Evolutionary conservation across 805 yeast genomes (phyloP).

Genomic region (Schwanniomyces vanrijiae): DNA sequence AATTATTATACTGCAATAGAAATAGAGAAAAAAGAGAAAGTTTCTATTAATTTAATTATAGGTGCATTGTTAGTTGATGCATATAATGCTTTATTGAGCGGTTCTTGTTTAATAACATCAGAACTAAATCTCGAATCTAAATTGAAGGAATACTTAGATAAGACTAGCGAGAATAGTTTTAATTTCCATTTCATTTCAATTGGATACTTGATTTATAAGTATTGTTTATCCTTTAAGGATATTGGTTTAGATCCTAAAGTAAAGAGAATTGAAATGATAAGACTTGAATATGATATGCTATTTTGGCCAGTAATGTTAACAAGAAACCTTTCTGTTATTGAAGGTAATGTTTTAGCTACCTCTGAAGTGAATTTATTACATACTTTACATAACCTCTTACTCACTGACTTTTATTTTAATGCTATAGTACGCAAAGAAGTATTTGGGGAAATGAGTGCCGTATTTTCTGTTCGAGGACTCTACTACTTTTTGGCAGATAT

Average conservation of each 20-base stretch:
- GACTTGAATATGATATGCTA: constrained; percentile 21
- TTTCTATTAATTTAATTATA: constrained; percentile 11
- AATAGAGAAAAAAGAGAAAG: neutral
- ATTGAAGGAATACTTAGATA: too few relatives aligned
- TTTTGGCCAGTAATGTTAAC: constrained; percentile 21
- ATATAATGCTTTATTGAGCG: constrained; percentile 12
- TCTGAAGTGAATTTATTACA: constrained; percentile 19
- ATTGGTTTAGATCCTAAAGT: neutral
- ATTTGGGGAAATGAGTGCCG: constrained; percentile 13
- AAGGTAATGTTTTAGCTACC: constrained; percentile 16
- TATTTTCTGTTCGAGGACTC: constrained; percentile 20
- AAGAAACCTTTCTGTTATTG: constrained; percentile 16
- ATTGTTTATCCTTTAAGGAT: constrained; percentile 12
- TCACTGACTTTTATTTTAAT: constrained; percentile 14
- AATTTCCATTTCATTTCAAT: constrained; percentile 15
- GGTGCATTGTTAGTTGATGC: constrained; percentile 20
- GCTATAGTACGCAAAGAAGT: constrained; percentile 7
- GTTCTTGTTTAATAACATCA: constrained; percentile 7
- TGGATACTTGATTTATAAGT: constrained; percentile 14
- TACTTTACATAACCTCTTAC: constrained; percentile 18
- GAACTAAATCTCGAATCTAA: too few relatives aligned
- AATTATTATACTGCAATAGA: constrained; percentile 4
- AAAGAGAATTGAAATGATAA: constrained; percentile 8
- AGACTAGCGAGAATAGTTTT: constrained; percentile 5
- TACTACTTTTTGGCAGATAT: constrained; percentile 20